Evolutionary conservation across 257 asterid genomes (phyloP).

Genomic region (Paulownia fortunei): DNA sequence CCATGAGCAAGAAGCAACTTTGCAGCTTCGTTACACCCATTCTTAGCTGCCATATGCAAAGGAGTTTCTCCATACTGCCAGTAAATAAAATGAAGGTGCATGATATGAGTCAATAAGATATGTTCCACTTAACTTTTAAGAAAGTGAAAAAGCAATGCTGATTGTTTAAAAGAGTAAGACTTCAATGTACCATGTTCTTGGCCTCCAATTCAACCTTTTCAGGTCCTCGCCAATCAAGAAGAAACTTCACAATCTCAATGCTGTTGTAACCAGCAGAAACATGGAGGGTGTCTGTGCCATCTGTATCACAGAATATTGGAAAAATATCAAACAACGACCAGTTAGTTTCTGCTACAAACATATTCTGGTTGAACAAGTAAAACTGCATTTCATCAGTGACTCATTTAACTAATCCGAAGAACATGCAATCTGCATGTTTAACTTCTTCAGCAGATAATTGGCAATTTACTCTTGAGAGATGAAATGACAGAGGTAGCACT

Average conservation of each 20-base stretch:
- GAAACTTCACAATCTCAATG: slow-evolving; percentile 70
- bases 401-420: no score
- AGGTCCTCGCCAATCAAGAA: slow-evolving; percentile 77
- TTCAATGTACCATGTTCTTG: slow-evolving; percentile 73
- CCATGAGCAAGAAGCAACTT: slow-evolving; percentile 86
- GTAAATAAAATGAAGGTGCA: slow-evolving; percentile 25
- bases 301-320: slow-evolving; percentile 46
- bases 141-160: slow-evolving; percentile 14
- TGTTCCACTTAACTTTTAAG: not conserved
- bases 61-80: slow-evolving; percentile 98
- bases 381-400: no score
- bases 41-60: slow-evolving; percentile 98
- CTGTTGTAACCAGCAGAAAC: slow-evolving; percentile 94
- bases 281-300: slow-evolving; percentile 99
- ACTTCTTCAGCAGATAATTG: not conserved
- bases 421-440: not conserved
- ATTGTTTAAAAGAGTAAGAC: slow-evolving; percentile 14
- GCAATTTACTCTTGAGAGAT: not conserved
- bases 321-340: slow-evolving; percentile 16
- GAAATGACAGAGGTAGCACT: not conserved
- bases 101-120: slow-evolving; percentile 27
- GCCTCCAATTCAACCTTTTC: slow-evolving; percentile 92
- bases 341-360: slow-evolving; percentile 2
- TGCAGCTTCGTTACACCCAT: slow-evolving; percentile 91
- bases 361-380: not conserved